Evolutionary conservation across 2,329 filamentous ascomycete genomes (phyloP).

Genomic region (Capronia coronata): DNA sequence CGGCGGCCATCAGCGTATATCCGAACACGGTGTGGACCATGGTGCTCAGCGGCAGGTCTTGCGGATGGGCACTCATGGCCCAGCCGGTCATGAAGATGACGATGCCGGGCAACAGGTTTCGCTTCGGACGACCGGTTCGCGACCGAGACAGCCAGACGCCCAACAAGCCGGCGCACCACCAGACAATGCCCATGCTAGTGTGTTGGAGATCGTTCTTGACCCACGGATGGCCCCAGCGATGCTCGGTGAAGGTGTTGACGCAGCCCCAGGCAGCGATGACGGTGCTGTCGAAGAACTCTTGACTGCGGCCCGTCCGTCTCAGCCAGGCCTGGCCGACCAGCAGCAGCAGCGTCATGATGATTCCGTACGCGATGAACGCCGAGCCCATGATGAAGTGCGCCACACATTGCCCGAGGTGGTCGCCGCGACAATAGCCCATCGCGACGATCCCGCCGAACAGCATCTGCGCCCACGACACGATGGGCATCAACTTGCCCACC

Average conservation of each 20-base stretch:
- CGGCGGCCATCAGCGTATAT: slow-evolving; percentile 89
- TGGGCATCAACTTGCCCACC: slow-evolving; percentile 77
- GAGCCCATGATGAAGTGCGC: slow-evolving; percentile 99
- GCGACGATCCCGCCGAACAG: slow-evolving; percentile 90
- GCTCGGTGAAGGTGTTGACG: slow-evolving; percentile 97
- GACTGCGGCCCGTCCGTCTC: slow-evolving; percentile 71
- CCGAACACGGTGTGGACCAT: slow-evolving; percentile 87
- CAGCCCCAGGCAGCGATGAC: slow-evolving; percentile 93
- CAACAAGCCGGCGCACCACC: slow-evolving; percentile 90
- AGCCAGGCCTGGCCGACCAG: slow-evolving; percentile 86
- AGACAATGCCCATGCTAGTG: slow-evolving; percentile 98
- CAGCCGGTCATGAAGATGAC: slow-evolving; percentile 90
- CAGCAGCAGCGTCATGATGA: slow-evolving; percentile 76
- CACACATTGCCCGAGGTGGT: slow-evolving; percentile 84
- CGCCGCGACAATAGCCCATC: slow-evolving; percentile 84
- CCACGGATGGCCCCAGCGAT: slow-evolving; percentile 86
- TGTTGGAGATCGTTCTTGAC: slow-evolving; percentile 93
- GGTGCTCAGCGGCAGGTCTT: slow-evolving; percentile 73
- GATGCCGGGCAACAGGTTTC: slow-evolving; percentile 87
- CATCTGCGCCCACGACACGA: slow-evolving; percentile 89
- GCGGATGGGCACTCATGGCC: slow-evolving; percentile 89
- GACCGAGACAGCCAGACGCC: slow-evolving; percentile 87
- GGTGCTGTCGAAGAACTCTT: slow-evolving; percentile 92
- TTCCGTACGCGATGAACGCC: slow-evolving; percentile 90
- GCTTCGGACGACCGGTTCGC: slow-evolving; percentile 74